Evolutionary conservation across 1,139 yeast genomes (phyloP), one percentile per base, ranked within the genome.

Genomic region (Chernovozyma aurita): DNA sequence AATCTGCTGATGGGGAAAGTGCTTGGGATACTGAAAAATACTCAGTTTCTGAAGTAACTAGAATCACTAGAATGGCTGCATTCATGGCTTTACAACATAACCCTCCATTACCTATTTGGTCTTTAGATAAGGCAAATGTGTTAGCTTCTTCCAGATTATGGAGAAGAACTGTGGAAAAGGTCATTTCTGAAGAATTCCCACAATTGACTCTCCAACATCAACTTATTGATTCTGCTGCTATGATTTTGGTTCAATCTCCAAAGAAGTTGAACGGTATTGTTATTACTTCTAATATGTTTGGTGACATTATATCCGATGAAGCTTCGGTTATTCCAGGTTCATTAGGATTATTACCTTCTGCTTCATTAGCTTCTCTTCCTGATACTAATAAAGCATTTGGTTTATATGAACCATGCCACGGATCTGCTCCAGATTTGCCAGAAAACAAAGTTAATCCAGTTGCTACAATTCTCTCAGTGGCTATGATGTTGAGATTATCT

Each of bases 261-360:
- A 83, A 88, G 34, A 80, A 80, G 48, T 76, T 92, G 53, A 92
- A 92, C 58, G 98, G 98, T 61, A 75, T 92, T 35, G 78, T 92
- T 39, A 79, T 92, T 56, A 90, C 97, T 35, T 83, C 85, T 49
- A 92, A 92, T 68, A 90, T 92, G 95, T 92, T 92, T 64, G 98
- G 98, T 53, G 98, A 92, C 60, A 92, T 92, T 59, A 85, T 92
- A 53, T 85, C 95, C 36, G 98, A 92, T 61, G 97, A 92, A 69
- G 97, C 97, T 22, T 84, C 95, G 18, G 97, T 90, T 34, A 92
- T 92, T 51, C 98, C 98, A 30, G 98, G 98, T 26, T 90, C 97
- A 16, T 72, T 92, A 44, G 98, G 98, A 41, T 76, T 92, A 48
- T 74, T 92, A 48, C 98, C 98, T 33, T 86, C 96, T 43, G 98